A percentile compares a stretch with the other conserved stretches of the same genome.
Conservation (phyloP, 768 basidiomycete species). For the Exidia glandulosa region DNA sequence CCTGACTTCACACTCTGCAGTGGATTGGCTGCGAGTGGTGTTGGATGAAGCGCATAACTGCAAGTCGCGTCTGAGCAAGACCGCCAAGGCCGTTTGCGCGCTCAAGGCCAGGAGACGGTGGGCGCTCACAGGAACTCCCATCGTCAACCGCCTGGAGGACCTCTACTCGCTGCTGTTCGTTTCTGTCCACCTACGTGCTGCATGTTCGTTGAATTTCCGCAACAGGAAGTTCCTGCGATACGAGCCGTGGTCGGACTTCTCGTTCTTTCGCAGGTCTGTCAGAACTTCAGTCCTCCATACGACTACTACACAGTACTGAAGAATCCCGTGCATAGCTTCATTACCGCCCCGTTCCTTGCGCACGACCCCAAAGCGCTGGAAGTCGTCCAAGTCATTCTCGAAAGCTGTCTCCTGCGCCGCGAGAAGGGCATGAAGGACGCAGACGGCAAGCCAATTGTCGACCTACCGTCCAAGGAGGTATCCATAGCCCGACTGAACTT, state of each 20-base stretch:
- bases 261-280: conserved; percentile 72
- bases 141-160: conserved; percentile 89
- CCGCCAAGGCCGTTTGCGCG: conserved; percentile 81
- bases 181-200: not conserved
- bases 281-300: conserved; percentile 13
- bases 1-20: conserved; percentile 43
- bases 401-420: conserved; percentile 74
- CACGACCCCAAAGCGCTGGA: conserved; percentile 89
- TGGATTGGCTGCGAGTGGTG: conserved; percentile 71
- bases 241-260: conserved; percentile 69
- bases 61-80: conserved; percentile 81
- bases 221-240: conserved; percentile 65
- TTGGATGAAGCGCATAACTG: conserved; percentile 94
- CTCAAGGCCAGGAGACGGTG: conserved; percentile 70
- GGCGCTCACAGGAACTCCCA: conserved; percentile 94
- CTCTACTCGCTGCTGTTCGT: conserved; percentile 70
- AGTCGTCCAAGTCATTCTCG: conserved; percentile 88
- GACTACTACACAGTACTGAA: conserved; percentile 64
- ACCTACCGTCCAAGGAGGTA: conserved; percentile 79
- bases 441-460: conserved; percentile 79
- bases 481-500: conserved; percentile 66
- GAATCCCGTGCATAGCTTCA: conserved; percentile 48
- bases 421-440: conserved; percentile 89
- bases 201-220: not conserved
- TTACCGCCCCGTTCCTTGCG: conserved; percentile 83